Conservation (phyloP, 495 filamentous ascomycete genomes). For the Schizothecium vesticola region DNA sequence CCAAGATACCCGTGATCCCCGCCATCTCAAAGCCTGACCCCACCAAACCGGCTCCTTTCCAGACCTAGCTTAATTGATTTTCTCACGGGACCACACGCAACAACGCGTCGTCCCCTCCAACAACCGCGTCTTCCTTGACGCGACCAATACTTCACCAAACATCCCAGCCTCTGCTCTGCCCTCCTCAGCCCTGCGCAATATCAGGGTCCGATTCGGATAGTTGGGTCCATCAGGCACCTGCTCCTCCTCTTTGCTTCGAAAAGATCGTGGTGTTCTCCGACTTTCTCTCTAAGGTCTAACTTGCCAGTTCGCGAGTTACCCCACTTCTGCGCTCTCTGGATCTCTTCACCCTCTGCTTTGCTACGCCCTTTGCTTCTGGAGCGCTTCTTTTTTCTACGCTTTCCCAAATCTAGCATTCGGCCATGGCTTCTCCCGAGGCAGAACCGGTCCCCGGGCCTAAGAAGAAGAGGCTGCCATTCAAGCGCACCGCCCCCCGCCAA, state of each 20-base stretch:
- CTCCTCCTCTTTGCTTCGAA: background rate
- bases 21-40: background rate
- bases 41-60: background rate
- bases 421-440: slow-evolving; percentile 12
- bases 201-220: background rate
- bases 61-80: background rate
- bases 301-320: background rate
- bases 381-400: background rate
- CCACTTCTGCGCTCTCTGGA: background rate
- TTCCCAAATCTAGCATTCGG: background rate
- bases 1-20: background rate
- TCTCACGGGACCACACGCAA: background rate
- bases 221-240: background rate
- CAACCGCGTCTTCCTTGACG: background rate
- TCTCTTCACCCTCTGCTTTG: background rate
- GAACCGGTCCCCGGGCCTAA: slow-evolving; percentile 11
- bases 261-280: background rate
- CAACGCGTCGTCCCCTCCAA: background rate
- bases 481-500: slow-evolving; percentile 51
- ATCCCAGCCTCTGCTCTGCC: background rate
- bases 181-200: background rate
- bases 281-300: background rate
- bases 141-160: background rate
- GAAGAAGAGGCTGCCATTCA: slow-evolving; percentile 62
- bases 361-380: background rate